Evolutionary conservation across 208 protist species (phyloP).

Genomic region (Trichomonas gallinae): DNA sequence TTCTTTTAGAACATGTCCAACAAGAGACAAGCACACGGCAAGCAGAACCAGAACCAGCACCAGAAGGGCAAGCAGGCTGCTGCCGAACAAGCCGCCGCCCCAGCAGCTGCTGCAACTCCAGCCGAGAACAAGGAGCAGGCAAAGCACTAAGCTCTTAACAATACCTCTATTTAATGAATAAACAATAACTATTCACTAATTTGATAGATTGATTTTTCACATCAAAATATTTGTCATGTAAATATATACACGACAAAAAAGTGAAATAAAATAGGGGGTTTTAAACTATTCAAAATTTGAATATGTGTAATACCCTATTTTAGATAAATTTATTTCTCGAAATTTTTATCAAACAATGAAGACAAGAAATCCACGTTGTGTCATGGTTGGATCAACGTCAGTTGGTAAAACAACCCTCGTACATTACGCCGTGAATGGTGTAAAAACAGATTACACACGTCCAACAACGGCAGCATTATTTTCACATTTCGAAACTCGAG

Average conservation of each 20-base stretch:
- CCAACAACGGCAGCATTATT: neutral
- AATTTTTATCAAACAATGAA: neutral
- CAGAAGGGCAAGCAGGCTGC: neutral
- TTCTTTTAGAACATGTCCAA: neutral
- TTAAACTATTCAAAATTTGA: neutral
- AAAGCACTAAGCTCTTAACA: neutral
- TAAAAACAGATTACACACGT: neutral
- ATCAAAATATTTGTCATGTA: too few species aligned
- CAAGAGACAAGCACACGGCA: neutral
- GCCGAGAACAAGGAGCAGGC: neutral
- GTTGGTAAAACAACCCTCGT: neutral
- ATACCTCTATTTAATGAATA: neutral
- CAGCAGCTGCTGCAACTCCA: neutral
- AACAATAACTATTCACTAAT: too few species aligned
- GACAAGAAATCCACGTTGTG: neutral
- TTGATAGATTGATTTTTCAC: too few species aligned
- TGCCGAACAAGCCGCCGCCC: neutral
- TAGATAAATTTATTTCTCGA: neutral
- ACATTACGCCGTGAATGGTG: neutral
- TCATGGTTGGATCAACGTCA: neutral
- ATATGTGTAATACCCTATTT: neutral
- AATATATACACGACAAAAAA: too few species aligned
- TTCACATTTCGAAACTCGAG: neutral
- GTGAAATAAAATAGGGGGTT: too few species aligned
- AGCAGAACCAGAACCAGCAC: neutral